Percentiles rank a stretch among this genome's conserved stretches.
These are phyloP conservation scores for Sporobolomyces roseus DNA, from an alignment of 768 basidiomycete species.

Conservation along the genomic window DNA sequence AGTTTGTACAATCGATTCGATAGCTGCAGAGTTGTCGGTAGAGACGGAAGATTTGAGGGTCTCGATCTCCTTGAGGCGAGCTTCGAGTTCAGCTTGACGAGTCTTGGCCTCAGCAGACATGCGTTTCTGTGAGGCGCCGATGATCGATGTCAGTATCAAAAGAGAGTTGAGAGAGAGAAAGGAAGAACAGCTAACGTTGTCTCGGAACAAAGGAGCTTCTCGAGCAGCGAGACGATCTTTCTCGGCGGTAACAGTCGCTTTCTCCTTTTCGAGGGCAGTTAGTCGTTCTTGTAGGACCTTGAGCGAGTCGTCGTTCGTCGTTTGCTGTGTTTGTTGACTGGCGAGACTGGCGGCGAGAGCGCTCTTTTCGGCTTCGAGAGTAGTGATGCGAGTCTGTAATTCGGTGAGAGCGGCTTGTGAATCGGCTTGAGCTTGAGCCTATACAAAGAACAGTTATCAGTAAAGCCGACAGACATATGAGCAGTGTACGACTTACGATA, in stretches of 20 bases:
- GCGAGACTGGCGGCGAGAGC: slow-evolving; percentile 1
- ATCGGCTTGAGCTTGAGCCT: slow-evolving; percentile 23
- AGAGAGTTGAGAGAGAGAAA: too few species aligned
- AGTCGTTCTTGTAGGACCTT: slow-evolving; percentile 18
- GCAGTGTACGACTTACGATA: too few species aligned
- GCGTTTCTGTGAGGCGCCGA: slow-evolving; percentile 20
- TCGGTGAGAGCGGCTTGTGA: slow-evolving; percentile 22
- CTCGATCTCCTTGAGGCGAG: slow-evolving; percentile 21
- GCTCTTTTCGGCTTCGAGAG: slow-evolving; percentile 22
- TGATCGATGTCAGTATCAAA: not conserved
- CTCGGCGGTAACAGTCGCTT: not conserved
- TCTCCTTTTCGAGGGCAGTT: slow-evolving; percentile 9
- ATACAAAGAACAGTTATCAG: not conserved
- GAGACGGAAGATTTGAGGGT: slow-evolving; percentile 27
- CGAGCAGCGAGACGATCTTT: slow-evolving; percentile 32
- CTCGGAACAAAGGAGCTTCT: slow-evolving; percentile 33
- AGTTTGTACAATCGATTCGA: slow-evolving; percentile 30
- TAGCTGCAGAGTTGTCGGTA: slow-evolving; percentile 34
- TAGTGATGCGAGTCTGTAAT: slow-evolving; percentile 15
- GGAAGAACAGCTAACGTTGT: slow-evolving; percentile 31
- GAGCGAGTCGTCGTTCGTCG: not conserved
- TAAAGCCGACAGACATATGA: not conserved
- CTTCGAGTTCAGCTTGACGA: slow-evolving; percentile 20
- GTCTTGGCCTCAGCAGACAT: slow-evolving; percentile 28
- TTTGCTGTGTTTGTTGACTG: not conserved